phyloP scores from a whole-genome alignment of 1,139 yeast genomes.

The Blastobotrys persicus region DNA sequence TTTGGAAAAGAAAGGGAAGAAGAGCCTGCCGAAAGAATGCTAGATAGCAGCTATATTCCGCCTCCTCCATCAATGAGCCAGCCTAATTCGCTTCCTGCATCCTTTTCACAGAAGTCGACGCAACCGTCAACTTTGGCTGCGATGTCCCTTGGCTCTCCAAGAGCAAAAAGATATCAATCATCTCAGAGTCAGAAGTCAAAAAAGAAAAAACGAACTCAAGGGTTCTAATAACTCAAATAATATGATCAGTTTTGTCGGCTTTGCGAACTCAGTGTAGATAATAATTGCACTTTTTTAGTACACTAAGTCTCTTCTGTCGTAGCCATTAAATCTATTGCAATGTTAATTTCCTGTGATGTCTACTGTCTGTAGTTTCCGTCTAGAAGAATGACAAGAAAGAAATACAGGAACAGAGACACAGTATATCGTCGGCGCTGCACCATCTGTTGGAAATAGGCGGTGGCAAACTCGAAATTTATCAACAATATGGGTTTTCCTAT shows the following conservation, averaged over 20 bases:
- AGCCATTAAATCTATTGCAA: too few species aligned
- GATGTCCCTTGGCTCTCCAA: background rate
- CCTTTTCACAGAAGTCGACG: background rate
- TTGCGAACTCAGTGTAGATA: too few species aligned
- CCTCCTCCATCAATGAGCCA: conserved; percentile 4
- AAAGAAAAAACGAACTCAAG: conserved; percentile 1
- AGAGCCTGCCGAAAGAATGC: background rate
- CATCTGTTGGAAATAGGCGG: background rate
- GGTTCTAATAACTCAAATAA: background rate
- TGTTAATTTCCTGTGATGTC: too few species aligned
- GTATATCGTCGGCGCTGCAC: background rate
- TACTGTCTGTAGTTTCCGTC: too few species aligned
- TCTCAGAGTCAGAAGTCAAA: conserved; percentile 2
- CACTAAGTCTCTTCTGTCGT: too few species aligned
- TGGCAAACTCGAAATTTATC: background rate
- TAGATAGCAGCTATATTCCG: conserved; percentile 1
- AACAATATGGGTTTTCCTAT: background rate
- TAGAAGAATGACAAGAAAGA: background rate
- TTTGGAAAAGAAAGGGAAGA: conserved; percentile 2
- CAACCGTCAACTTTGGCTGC: background rate
- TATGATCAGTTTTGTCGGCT: background rate
- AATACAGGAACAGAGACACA: background rate
- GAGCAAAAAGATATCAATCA: background rate
- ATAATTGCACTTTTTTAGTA: too few species aligned
- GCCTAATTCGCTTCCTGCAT: background rate